Evolutionary conservation across 2,329 filamentous ascomycete genomes (phyloP), one percentile per base, ranked within the genome.

Genomic region (Diplodia sapinea): DNA sequence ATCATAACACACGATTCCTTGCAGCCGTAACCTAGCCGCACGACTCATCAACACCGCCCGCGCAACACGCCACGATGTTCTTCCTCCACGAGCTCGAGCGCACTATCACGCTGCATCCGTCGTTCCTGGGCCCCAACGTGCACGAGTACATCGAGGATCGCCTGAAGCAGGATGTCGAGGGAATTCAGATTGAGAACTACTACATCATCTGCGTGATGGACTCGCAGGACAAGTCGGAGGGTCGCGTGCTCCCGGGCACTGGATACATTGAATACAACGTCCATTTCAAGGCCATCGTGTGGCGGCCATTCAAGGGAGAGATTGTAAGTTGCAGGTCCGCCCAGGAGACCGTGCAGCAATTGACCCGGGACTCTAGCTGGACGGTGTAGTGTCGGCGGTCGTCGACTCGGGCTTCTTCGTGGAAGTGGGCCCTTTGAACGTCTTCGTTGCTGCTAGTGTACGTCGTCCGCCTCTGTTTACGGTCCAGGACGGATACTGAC

Each of bases 201-300:
- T 98, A 95, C 80, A 96, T 99, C 77, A 95, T 99, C 74, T 95
- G 93, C 76, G 96, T 99, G 75, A 94, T 99, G 88, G 94, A 97
- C 79, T 92, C 94, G 59, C 94, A 96, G 75, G 92, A 97, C 73
- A 94, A 98, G 75, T 96, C 93, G 17, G 93, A 97, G 76, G 94
- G 94, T 13, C 90, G 93, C 73, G 94, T 99, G 70, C 87, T 97
- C 67, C 94, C 95, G 3, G 92, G 94, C 9, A 96, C 91, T 70
- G 95, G 94, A 11, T 86, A 96, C 72, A 94, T 95, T 23, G 93
- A 97, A 80, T 99, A 97, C 78, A 96, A 92, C 0, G 93, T 99
- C 57, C 89, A 91, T 74, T 99, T 97, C 79, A 92, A 94, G 69
- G 95, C 95, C 65, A 94, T 99, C 69, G 93, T 99, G 68, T 99